Percentiles rank a stretch among this genome's conserved stretches.
Conservation (phyloP, 1,284 basidiomycete species). For the Cryptococcus sp. region DNA sequence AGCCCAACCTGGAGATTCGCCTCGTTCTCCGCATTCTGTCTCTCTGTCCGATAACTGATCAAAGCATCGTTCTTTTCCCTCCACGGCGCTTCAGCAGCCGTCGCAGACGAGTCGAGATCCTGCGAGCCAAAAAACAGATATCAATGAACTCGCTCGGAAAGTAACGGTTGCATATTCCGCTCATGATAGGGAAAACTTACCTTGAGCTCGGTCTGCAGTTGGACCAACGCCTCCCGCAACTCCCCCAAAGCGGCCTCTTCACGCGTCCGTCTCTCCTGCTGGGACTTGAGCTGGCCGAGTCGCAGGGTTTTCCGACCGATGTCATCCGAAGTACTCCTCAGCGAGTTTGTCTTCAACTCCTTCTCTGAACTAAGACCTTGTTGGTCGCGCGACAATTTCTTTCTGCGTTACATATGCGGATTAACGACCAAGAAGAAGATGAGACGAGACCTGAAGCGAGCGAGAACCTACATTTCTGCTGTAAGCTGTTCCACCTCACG, state of each 20-base stretch:
- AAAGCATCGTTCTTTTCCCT: slow-evolving; percentile 44
- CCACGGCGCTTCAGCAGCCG: slow-evolving; percentile 46
- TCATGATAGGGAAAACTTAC: slow-evolving; percentile 16
- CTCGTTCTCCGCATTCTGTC: slow-evolving; percentile 38
- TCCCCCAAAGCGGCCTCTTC: slow-evolving; percentile 65
- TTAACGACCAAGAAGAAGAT: no score
- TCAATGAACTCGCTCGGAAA: no score
- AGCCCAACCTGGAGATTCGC: slow-evolving; percentile 33
- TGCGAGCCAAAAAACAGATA: slow-evolving; percentile 5
- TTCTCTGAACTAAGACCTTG: slow-evolving; percentile 63
- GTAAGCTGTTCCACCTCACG: slow-evolving; percentile 66
- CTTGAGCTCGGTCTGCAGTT: slow-evolving; percentile 42
- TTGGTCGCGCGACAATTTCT: slow-evolving; percentile 68
- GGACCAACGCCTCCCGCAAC: slow-evolving; percentile 62
- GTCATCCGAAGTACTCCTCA: slow-evolving; percentile 56
- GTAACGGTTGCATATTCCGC: neutral
- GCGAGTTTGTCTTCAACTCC: slow-evolving; percentile 63
- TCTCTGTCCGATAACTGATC: slow-evolving; percentile 35
- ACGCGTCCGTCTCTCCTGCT: slow-evolving; percentile 64
- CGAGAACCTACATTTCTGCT: slow-evolving; percentile 63
- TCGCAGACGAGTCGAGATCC: slow-evolving; percentile 41
- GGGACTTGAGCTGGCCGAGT: slow-evolving; percentile 63
- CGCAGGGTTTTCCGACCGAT: slow-evolving; percentile 65
- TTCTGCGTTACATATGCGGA: slow-evolving; percentile 55
- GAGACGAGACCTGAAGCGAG: neutral